Base-by-base conservation (phyloP, 208 protist genomes). In the Trypanosoma vivax region DNA sequence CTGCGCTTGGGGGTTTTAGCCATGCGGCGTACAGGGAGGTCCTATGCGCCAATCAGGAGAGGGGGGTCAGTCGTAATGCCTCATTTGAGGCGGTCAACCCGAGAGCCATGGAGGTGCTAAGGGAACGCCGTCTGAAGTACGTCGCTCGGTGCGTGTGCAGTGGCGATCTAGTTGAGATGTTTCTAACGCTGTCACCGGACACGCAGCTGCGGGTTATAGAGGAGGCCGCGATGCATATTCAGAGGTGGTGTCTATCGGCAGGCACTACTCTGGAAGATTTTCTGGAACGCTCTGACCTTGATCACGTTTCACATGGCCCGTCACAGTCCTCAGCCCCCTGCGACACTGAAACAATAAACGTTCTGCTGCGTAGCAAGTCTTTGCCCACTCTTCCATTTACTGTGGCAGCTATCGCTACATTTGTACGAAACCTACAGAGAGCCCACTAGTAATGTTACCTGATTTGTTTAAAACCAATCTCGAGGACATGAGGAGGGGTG, bases 121-220 rank as follows among this genome's bases (percentile, higher is more conserved):
- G 29, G 13, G 14, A 40, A 1, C 51, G 60, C 11, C 52, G 67
- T 11, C 38, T 28, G 34, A 37, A 42, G 5, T 62, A 64, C 38
- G 2, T 60, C 0, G 45, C 60, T 5, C 42, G 50, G 24, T 28
- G 51, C 41, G 51, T 72, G 1, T 72, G 57, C 27, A 73, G 78
- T 55, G 80, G 76, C 18, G 73, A 80, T 56, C 43, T 79, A 31
- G 50, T 80, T 25, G 72, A 83, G 53, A 35, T 18, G 14, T 83
- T 76, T 65, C 24, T 83, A 27, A 50, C 23, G 30, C 41, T 65
- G 52, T 21, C 42, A 13, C 6, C 24, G 5, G 13, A 23, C 0
- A 48, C 16, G 13, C 37, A 65, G 24, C n/a, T 19, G 23, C 38
- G 40, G 9, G 41, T 57, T 4, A 33, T 57, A 6, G 21, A 13